Percentiles rank a stretch among this genome's conserved stretches.
Conservation (phyloP, 2,329 filamentous ascomycete genomes). For the Magnaporthiopsis poae region DNA sequence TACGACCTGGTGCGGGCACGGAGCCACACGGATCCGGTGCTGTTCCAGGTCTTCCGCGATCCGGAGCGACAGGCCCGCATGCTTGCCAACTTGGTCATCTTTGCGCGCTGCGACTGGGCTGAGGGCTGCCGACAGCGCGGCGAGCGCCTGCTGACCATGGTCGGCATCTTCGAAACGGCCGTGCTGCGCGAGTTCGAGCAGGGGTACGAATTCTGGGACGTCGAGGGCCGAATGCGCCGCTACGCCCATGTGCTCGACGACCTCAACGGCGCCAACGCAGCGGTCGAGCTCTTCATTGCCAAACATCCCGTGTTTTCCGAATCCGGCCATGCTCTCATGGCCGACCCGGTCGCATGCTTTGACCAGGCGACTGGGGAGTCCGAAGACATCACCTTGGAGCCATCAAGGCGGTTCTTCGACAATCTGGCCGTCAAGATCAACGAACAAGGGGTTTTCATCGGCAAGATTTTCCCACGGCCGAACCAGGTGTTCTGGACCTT, state of each 20-base stretch:
- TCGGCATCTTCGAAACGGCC: constrained; percentile 77
- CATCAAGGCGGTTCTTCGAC: constrained; percentile 73
- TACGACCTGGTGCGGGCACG: constrained; percentile 64
- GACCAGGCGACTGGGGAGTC: constrained; percentile 44
- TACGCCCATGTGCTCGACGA: constrained; percentile 78
- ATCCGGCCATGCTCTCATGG: constrained; percentile 58
- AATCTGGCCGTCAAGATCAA: constrained; percentile 65
- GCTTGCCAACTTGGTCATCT: constrained; percentile 68
- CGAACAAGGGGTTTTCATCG: constrained; percentile 70
- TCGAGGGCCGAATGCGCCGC: constrained; percentile 77
- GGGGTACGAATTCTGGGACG: constrained; percentile 79
- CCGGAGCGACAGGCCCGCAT: constrained; percentile 87
- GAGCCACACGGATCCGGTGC: constrained; percentile 66
- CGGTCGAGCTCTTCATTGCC: constrained; percentile 75
- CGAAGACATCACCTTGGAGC: constrained; percentile 65
- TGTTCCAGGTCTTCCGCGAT: constrained; percentile 80
- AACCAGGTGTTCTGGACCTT: constrained; percentile 66
- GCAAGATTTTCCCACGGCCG: constrained; percentile 67
- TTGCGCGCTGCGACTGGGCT: constrained; percentile 71
- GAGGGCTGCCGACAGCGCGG: constrained; percentile 62
- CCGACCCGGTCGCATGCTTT: constrained; percentile 66
- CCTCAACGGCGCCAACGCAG: constrained; percentile 70
- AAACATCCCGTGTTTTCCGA: constrained; percentile 78
- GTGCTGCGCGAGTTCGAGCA: constrained; percentile 87
- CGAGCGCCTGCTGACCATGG: constrained; percentile 63